Evolutionary conservation across 1,284 basidiomycete genomes (phyloP).

Genomic region (Apiotrichum sp.): DNA sequence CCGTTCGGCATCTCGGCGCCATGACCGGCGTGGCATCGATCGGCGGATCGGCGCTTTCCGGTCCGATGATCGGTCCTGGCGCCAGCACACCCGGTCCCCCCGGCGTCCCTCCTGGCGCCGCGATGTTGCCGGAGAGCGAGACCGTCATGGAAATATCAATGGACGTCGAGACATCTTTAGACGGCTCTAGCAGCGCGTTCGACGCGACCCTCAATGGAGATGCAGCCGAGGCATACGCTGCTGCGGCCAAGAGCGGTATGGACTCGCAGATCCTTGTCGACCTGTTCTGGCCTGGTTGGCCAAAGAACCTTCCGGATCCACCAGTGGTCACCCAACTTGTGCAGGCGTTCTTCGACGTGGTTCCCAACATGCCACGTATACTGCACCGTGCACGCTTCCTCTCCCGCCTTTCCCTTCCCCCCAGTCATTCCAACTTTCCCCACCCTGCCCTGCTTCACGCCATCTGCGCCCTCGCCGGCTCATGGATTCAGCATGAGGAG

Average conservation of each 20-base stretch:
- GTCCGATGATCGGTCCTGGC: neutral
- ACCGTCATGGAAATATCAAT: conserved; percentile 7
- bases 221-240: neutral
- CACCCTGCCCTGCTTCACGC: conserved; percentile 48
- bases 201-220: neutral
- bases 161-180: conserved; percentile 4
- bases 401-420: conserved; percentile 47
- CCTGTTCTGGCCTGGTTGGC: conserved; percentile 47
- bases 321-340: conserved; percentile 43
- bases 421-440: conserved; percentile 48
- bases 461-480: conserved; percentile 45
- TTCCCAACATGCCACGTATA: conserved; percentile 41
- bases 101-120: neutral
- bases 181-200: neutral
- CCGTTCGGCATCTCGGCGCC: neutral
- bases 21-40: neutral
- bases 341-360: conserved; percentile 43
- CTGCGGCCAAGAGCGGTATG: conserved; percentile 20
- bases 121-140: neutral
- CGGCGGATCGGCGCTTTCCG: neutral
- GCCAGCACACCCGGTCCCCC: neutral
- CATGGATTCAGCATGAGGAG: conserved; percentile 19
- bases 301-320: conserved; percentile 42
- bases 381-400: conserved; percentile 46
- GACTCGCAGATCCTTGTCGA: conserved; percentile 40